phyloP scores from a whole-genome alignment of 2,329 filamentous ascomycete genomes.

The Blastomyces percursus region DNA sequence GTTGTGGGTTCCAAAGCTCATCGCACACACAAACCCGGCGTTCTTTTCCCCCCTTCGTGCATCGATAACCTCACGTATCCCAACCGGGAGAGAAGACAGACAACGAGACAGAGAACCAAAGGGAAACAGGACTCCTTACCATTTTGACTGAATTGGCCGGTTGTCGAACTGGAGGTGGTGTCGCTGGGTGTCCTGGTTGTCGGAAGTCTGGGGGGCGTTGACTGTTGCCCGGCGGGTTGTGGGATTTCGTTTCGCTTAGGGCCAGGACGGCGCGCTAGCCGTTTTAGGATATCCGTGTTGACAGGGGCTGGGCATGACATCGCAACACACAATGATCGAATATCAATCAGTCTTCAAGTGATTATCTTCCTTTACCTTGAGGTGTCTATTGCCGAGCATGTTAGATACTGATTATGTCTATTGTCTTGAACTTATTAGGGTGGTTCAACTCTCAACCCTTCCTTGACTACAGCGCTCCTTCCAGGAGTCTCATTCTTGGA shows the following conservation, averaged over 20 bases:
- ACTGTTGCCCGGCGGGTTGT: conserved; percentile 23
- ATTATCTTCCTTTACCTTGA: too few relatives aligned
- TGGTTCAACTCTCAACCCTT: conserved; percentile 30
- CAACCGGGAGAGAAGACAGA: conserved; percentile 13
- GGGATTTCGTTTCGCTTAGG: conserved; percentile 37
- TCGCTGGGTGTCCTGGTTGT: conserved; percentile 26
- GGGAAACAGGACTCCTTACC: conserved; percentile 28
- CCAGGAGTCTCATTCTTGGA: conserved; percentile 85
- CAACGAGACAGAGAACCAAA: conserved; percentile 11
- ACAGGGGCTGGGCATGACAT: too few relatives aligned
- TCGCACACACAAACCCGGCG: neutral
- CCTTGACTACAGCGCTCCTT: conserved; percentile 50
- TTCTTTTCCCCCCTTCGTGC: too few relatives aligned
- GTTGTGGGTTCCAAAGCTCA: neutral
- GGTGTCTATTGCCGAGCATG: too few relatives aligned
- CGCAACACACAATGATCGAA: too few relatives aligned
- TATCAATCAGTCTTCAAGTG: too few relatives aligned
- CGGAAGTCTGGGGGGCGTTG: conserved; percentile 25
- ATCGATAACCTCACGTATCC: conserved; percentile 11
- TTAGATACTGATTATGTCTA: neutral
- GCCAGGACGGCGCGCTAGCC: conserved; percentile 16
- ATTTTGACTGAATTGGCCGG: conserved; percentile 40
- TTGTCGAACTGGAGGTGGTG: conserved; percentile 22
- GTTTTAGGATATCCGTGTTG: neutral
- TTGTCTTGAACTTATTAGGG: neutral